Conservation (phyloP, 1,284 basidiomycete genomes). For the Moesziomyces sp. region DNA sequence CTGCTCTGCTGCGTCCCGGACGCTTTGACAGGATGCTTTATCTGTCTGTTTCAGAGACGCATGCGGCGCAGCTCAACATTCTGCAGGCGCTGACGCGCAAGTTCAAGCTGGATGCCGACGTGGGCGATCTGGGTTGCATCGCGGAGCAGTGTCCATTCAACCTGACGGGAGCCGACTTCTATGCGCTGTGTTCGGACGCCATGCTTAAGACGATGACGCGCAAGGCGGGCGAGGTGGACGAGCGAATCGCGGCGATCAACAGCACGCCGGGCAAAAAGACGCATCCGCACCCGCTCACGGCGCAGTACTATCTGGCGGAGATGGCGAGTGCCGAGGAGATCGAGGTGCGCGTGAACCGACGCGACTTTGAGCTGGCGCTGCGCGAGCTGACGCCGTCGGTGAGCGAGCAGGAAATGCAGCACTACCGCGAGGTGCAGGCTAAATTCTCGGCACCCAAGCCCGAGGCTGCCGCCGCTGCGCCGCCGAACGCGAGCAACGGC, state of each 20-base stretch:
- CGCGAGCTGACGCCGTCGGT: slow-evolving; percentile 85
- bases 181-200: slow-evolving; percentile 95
- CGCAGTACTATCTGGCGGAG: slow-evolving; percentile 92
- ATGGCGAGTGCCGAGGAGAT: slow-evolving; percentile 80
- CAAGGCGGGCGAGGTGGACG: slow-evolving; percentile 80
- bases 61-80: slow-evolving; percentile 87
- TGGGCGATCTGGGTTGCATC: slow-evolving; percentile 75
- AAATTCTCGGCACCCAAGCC: slow-evolving; percentile 72
- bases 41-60: slow-evolving; percentile 88
- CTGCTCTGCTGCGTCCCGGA: slow-evolving; percentile 69
- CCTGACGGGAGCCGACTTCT: slow-evolving; percentile 85
- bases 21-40: slow-evolving; percentile 97
- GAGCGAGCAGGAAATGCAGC: slow-evolving; percentile 85
- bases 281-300: slow-evolving; percentile 80
- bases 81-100: slow-evolving; percentile 90
- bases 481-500: too few relatives aligned
- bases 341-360: slow-evolving; percentile 77
- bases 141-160: slow-evolving; percentile 88
- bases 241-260: slow-evolving; percentile 40
- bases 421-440: slow-evolving; percentile 81
- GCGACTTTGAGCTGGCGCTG: slow-evolving; percentile 83
- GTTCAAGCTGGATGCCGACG: slow-evolving; percentile 80
- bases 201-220: slow-evolving; percentile 94
- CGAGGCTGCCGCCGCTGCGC: slow-evolving; percentile 4
- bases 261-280: slow-evolving; percentile 59